Conservation (phyloP, 208 protist genomes). For the Porcisia deanei region DNA sequence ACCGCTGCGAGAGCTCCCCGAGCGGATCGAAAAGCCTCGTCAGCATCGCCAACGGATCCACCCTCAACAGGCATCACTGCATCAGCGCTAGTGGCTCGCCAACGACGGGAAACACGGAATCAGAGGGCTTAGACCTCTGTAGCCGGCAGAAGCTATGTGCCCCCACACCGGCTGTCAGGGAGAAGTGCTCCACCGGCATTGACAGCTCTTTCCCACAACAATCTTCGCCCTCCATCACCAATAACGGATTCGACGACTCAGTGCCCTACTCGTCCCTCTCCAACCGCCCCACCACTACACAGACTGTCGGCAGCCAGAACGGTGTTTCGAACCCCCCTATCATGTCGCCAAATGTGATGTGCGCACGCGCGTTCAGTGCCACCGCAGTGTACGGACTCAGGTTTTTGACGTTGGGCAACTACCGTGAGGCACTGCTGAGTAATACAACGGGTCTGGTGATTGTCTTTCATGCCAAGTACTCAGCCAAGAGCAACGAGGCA, state of each 20-base stretch:
- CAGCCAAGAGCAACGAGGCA: constrained; percentile 58
- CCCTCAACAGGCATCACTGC: not conserved
- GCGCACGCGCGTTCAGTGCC: constrained; percentile 24
- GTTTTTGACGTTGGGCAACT: constrained; percentile 64
- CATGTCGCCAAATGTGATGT: constrained; percentile 25
- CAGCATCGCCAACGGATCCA: not conserved
- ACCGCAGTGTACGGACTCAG: constrained; percentile 31
- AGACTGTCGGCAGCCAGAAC: not conserved
- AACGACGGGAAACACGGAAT: not conserved
- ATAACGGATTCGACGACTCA: not conserved
- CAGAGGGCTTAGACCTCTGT: not conserved
- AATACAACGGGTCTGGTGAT: constrained; percentile 68
- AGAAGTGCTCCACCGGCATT: not conserved
- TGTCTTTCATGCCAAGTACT: constrained; percentile 87
- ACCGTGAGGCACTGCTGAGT: constrained; percentile 34
- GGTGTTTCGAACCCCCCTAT: not conserved
- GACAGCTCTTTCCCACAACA: not conserved
- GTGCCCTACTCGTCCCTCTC: not conserved
- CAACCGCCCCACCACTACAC: not conserved
- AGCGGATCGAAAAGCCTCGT: not conserved
- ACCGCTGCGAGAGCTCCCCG: not conserved
- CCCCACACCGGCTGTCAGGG: not conserved
- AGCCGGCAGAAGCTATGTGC: not conserved
- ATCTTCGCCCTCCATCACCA: not conserved
- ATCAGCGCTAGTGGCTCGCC: not conserved